phyloP scores from a whole-genome alignment of 768 basidiomycete genomes.

The Phanerodontia chrysosporium region DNA sequence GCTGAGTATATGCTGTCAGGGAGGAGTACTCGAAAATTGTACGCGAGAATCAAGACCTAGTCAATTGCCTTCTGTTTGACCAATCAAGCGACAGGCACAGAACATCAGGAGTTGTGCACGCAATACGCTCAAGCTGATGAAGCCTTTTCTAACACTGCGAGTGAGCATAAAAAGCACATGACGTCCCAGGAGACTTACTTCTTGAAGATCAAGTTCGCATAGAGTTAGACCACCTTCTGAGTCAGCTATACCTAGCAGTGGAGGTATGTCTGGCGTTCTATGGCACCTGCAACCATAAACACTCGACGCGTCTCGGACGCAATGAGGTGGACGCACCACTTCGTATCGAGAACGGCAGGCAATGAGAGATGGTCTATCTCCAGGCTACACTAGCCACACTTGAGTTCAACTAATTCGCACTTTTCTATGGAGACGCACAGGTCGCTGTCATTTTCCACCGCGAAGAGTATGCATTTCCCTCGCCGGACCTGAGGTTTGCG shows the following conservation, averaged over 20 bases:
- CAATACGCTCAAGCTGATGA: constrained; percentile 35
- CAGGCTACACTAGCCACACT: constrained; percentile 33
- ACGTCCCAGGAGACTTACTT: constrained; percentile 34
- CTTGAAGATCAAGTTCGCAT: constrained; percentile 46
- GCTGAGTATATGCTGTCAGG: constrained; percentile 27
- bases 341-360: constrained; percentile 88
- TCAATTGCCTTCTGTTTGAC: constrained; percentile 59
- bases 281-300: constrained; percentile 52
- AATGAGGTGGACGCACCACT: constrained; percentile 57
- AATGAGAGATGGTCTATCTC: constrained; percentile 66
- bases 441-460: constrained; percentile 32
- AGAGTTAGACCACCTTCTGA: constrained; percentile 79
- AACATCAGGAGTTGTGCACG: constrained; percentile 47
- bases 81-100: constrained; percentile 93
- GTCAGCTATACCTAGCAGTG: constrained; percentile 72
- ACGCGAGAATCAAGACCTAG: not conserved
- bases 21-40: not conserved
- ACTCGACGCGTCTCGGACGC: not conserved
- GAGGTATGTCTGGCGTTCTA: constrained; percentile 33
- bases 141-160: constrained; percentile 25
- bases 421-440: constrained; percentile 29
- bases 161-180: not conserved
- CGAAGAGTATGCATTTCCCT: constrained; percentile 74
- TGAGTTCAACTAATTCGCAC: not conserved
- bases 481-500: constrained; percentile 35